Conservation (phyloP, 179 eudicot genomes). For the Spinacia oleracea region DNA sequence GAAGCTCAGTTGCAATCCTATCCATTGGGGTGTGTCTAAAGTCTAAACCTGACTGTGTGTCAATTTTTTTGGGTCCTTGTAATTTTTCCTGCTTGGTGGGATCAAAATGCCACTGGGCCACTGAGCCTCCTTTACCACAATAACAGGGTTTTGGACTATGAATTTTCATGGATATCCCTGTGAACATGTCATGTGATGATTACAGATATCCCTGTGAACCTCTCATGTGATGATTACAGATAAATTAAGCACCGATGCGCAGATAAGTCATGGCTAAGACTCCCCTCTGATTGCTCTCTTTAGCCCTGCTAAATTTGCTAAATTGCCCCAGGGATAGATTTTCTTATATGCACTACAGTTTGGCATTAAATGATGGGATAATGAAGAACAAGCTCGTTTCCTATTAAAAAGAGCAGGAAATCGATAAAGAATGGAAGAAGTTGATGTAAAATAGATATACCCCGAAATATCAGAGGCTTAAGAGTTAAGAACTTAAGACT, state of each 20-base stretch:
- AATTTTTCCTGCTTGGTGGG: no score
- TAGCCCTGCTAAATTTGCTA: constrained; percentile 4
- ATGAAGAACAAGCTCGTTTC: not conserved
- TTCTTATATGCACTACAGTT: not conserved
- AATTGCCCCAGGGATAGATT: not conserved
- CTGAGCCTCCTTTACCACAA: not conserved
- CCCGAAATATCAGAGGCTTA: not conserved
- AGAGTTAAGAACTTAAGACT: no score
- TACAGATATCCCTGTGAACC: no score
- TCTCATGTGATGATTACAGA: not conserved
- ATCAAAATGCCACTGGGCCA: no score
- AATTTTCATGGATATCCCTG: no score
- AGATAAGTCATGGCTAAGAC: constrained; percentile 4
- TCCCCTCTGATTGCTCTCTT: constrained; percentile 4
- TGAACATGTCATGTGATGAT: not conserved
- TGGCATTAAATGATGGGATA: not conserved
- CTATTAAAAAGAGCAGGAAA: not conserved
- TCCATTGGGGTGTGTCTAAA: not conserved
- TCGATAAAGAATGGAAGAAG: not conserved
- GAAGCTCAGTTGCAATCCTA: not conserved
- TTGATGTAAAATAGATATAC: not conserved
- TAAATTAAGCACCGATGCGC: not conserved
- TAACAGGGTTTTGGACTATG: not conserved
- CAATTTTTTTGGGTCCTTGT: no score
- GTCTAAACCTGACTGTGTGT: not conserved